Evolutionary conservation across 1,284 basidiomycete genomes (phyloP).

Genomic region (Rhodotorula mucilaginosa): DNA sequence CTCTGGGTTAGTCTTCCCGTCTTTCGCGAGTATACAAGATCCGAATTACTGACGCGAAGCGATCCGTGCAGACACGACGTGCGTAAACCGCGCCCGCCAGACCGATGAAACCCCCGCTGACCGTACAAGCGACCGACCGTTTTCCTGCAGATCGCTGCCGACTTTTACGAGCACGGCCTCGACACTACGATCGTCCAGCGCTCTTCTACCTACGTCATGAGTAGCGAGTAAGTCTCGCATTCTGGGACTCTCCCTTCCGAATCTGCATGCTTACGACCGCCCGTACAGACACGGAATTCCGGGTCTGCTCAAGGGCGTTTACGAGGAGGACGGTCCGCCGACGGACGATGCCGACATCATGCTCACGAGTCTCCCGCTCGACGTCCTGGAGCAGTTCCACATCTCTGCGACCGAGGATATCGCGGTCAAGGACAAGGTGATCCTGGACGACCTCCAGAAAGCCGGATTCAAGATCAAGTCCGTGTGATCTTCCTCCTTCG

Average conservation of each 20-base stretch:
- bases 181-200: slow-evolving; percentile 48
- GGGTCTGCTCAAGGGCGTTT: slow-evolving; percentile 43
- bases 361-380: slow-evolving; percentile 52
- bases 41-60: too few relatives aligned
- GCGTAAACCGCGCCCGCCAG: too few relatives aligned
- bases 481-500: too few relatives aligned
- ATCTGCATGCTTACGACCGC: background rate
- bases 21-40: background rate
- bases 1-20: background rate
- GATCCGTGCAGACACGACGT: background rate
- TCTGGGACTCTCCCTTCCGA: background rate
- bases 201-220: slow-evolving; percentile 47
- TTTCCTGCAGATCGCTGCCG: slow-evolving; percentile 34
- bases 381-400: slow-evolving; percentile 50
- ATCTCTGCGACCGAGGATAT: slow-evolving; percentile 46
- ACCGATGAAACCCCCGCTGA: too few relatives aligned
- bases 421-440: slow-evolving; percentile 45
- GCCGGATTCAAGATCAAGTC: slow-evolving; percentile 49
- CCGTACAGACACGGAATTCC: slow-evolving; percentile 39
- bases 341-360: slow-evolving; percentile 55
- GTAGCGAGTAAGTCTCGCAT: background rate
- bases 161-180: slow-evolving; percentile 46
- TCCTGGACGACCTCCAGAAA: slow-evolving; percentile 50
- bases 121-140: background rate
- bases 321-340: slow-evolving; percentile 52